Base-by-base conservation (phyloP, 2,329 filamentous ascomycete genomes). In the Amphichorda felina region DNA sequence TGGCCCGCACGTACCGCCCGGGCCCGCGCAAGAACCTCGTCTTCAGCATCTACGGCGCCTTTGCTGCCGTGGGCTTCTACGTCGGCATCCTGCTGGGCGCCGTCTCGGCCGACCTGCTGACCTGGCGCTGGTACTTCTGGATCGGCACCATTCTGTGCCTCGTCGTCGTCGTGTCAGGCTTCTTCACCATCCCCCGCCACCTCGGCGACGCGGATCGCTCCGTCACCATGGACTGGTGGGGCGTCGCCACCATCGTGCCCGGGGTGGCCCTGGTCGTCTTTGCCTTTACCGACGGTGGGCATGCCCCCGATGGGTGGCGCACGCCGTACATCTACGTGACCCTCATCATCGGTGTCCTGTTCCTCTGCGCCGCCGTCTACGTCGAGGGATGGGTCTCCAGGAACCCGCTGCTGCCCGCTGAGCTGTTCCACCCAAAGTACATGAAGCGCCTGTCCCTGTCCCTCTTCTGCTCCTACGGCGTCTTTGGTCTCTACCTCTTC, bases 191-290 rank as follows among this genome's bases (percentile, higher is more conserved):
- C 17, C 63, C 64, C 1, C 49, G 48, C 4, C 47, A 53, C 28
- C 45, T 53, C 35, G 40, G 47, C 35, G 25, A 55, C 9, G 33
- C 46, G 2, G 44, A 50, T 13, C 37, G 44, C 2, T 33, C 30
- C 2, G 37, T 57, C 7, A 43, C 43, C 22, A 86, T 87, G 79
- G 82, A 88, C 50, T 86, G 76, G 70, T 59, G 65, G 38, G 82
- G 82, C 0, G 57, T 70, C 2, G 49, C 54, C 3, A 69, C 78
- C 11, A 77, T 79, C 13, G 66, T 83, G 0, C 65, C 68, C 0
- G 82, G 79, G 0, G 54, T 87, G 10, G 64, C 82, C 2, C 64
- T 91, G 18, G 63, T 85, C 42, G 78, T 86, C 0, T 89, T 79
- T 46, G 79, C 82, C 0, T 70, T 91, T 35, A 87, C 82, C 0